Percentiles rank a stretch among this genome's conserved stretches.
These are phyloP conservation scores for Neoconidiobolus thromboides DNA, from an alignment of 371 early-diverging fungal genomes.

Conservation along the genomic window DNA sequence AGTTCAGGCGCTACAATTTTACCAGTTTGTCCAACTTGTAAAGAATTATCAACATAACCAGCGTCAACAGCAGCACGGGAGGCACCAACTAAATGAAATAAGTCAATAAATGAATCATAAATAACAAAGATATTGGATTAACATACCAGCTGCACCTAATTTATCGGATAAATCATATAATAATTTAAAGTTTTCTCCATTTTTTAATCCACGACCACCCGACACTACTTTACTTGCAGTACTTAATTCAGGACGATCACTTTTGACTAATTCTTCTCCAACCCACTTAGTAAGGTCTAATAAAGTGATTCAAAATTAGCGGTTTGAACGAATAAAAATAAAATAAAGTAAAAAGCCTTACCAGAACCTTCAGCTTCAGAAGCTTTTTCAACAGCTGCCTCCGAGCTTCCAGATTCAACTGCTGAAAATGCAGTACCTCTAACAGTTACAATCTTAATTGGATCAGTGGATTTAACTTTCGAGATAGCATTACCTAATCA, in stretches of 20 bases:
- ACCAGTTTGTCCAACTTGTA: constrained; percentile 97
- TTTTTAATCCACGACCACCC: constrained; percentile 95
- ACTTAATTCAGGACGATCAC: constrained; percentile 86
- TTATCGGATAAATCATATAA: constrained; percentile 87
- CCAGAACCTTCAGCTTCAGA: constrained; percentile 31
- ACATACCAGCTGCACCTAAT: constrained; percentile 76
- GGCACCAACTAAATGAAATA: constrained; percentile 58
- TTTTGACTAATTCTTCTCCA: constrained; percentile 77
- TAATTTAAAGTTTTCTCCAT: constrained; percentile 83
- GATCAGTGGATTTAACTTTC: constrained; percentile 75
- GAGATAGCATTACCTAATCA: constrained; percentile 82
- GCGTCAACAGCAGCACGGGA: constrained; percentile 97
- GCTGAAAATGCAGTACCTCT: constrained; percentile 83
- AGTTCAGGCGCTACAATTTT: constrained; percentile 94
- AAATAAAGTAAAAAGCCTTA: background rate
- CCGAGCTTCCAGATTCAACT: constrained; percentile 24
- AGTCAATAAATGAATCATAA: background rate
- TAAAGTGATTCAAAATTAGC: background rate
- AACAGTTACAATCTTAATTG: constrained; percentile 76
- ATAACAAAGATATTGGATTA: background rate
- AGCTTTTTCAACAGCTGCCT: constrained; percentile 39
- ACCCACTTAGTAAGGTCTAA: constrained; percentile 55
- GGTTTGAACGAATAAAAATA: background rate
- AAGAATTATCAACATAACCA: constrained; percentile 86
- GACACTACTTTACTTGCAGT: constrained; percentile 75